Conservation (phyloP, 2,329 filamentous ascomycete species). For the Trichoderma sp. region DNA sequence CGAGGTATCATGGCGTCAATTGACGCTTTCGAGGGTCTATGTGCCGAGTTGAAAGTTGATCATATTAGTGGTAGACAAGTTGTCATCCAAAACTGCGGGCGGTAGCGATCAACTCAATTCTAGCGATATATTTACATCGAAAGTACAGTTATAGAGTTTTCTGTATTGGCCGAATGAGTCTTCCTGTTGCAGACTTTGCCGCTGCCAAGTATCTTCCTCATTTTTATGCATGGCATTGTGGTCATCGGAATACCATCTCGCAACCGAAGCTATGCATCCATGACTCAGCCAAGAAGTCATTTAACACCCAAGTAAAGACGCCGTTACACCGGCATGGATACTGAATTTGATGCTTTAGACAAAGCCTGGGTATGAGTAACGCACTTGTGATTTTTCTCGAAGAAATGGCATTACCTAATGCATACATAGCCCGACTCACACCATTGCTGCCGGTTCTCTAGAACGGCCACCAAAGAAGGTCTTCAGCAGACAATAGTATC, state of each 20-base stretch:
- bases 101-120: neutral
- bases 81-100: neutral
- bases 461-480: neutral
- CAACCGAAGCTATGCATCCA: neutral
- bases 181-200: neutral
- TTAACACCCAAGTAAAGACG: neutral
- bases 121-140: neutral
- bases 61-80: neutral
- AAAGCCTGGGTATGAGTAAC: neutral
- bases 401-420: neutral
- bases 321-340: neutral
- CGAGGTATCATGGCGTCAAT: accelerated
- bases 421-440: neutral
- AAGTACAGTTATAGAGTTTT: neutral
- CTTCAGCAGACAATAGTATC: neutral
- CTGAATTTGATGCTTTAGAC: neutral
- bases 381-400: neutral
- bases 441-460: neutral
- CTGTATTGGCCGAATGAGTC: neutral
- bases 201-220: neutral
- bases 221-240: neutral
- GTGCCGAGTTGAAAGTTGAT: neutral
- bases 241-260: neutral
- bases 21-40: neutral
- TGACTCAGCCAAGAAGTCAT: neutral